A percentile compares a stretch with the other conserved stretches of the same genome.
These are phyloP conservation scores for Didymella glomerata DNA, from an alignment of 2,329 filamentous ascomycete species.

Conservation along the genomic window DNA sequence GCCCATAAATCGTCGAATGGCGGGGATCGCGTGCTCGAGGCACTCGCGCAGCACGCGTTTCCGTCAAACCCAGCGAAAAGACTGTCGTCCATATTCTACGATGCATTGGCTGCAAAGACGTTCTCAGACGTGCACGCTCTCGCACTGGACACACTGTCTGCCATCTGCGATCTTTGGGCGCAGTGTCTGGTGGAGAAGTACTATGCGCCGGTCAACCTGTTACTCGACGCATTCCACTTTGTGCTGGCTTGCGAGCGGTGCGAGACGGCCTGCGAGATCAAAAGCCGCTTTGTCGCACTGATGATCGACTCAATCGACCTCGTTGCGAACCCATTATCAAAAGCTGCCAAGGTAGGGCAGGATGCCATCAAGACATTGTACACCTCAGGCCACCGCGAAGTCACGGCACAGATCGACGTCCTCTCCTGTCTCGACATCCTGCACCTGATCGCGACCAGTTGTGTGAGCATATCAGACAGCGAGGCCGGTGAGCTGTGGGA, in stretches of 20 bases:
- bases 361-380: slow-evolving; percentile 38
- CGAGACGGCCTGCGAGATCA: slow-evolving; percentile 66
- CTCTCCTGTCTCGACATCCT: slow-evolving; percentile 71
- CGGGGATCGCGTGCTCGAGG: slow-evolving; percentile 71
- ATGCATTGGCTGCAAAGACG: slow-evolving; percentile 67
- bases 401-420: slow-evolving; percentile 69
- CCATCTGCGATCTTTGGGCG: slow-evolving; percentile 73
- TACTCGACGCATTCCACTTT: slow-evolving; percentile 71
- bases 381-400: slow-evolving; percentile 52
- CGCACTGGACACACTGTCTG: slow-evolving; percentile 69
- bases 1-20: slow-evolving; percentile 66
- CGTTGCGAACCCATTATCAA: slow-evolving; percentile 60
- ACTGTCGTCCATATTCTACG: slow-evolving; percentile 72
- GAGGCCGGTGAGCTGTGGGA: slow-evolving; percentile 69
- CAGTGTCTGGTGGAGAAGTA: slow-evolving; percentile 70
- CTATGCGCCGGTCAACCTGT: slow-evolving; percentile 69
- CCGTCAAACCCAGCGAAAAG: slow-evolving; percentile 65
- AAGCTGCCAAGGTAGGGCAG: slow-evolving; percentile 45
- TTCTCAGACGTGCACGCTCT: slow-evolving; percentile 62
- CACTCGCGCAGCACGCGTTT: slow-evolving; percentile 69
- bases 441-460: slow-evolving; percentile 69
- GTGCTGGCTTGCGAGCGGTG: slow-evolving; percentile 69
- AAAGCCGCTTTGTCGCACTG: slow-evolving; percentile 62
- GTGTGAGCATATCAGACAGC: slow-evolving; percentile 55
- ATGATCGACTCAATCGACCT: slow-evolving; percentile 60